Conservation (phyloP, 1,284 basidiomycete species). For the Heterobasidion annosum region DNA sequence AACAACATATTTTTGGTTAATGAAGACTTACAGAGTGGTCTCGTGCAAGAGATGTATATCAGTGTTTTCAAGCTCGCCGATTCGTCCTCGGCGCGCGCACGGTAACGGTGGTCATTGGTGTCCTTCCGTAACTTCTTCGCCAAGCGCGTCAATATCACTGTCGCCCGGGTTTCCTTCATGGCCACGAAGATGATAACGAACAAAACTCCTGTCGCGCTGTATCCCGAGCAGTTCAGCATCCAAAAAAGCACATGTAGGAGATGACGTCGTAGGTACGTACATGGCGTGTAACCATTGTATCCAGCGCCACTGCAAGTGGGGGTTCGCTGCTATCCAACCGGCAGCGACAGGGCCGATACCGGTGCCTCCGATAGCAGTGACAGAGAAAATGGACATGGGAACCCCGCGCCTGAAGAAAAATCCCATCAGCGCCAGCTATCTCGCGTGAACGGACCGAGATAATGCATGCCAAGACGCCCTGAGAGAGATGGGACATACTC, state of each 20-base stretch:
- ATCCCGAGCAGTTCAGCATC: background rate
- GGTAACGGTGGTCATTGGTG: slow-evolving; percentile 51
- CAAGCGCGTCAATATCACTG: slow-evolving; percentile 50
- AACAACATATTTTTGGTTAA: background rate
- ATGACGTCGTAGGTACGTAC: slow-evolving; percentile 21
- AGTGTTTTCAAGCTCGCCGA: slow-evolving; percentile 41
- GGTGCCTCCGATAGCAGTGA: slow-evolving; percentile 48
- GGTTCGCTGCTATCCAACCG: slow-evolving; percentile 63
- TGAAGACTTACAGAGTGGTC: slow-evolving; percentile 49
- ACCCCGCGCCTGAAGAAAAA: slow-evolving; percentile 43
- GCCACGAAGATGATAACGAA: slow-evolving; percentile 34
- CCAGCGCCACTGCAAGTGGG: slow-evolving; percentile 65
- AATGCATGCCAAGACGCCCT: too few relatives aligned
- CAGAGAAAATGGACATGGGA: slow-evolving; percentile 63
- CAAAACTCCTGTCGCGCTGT: slow-evolving; percentile 35
- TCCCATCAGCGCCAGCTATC: background rate
- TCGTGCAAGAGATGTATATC: slow-evolving; percentile 58
- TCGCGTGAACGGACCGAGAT: too few relatives aligned
- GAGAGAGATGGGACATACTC: slow-evolving; percentile 28
- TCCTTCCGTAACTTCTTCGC: slow-evolving; percentile 52
- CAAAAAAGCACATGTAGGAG: background rate
- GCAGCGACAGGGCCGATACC: slow-evolving; percentile 60
- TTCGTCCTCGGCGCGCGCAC: slow-evolving; percentile 58
- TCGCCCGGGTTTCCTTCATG: slow-evolving; percentile 56
- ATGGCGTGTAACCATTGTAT: slow-evolving; percentile 76